Percentiles rank a stretch among this genome's conserved stretches.
Evolutionary conservation across 495 filamentous ascomycete genomes (phyloP).

Genomic region (Penicillium nucicola): DNA sequence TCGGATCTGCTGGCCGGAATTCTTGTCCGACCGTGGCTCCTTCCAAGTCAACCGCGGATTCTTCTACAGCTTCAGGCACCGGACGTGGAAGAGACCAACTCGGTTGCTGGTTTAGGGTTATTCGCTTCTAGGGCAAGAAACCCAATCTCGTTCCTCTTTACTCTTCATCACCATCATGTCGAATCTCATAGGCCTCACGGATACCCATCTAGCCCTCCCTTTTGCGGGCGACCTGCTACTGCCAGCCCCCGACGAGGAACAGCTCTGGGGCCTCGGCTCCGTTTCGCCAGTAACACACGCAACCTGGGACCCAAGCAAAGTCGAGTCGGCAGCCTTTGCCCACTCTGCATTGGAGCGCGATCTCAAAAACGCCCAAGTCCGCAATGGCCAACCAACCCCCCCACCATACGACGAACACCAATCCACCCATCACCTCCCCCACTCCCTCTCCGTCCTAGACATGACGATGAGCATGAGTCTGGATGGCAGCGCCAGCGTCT

Average conservation of each 20-base stretch:
- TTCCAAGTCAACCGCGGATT: slow-evolving; percentile 16
- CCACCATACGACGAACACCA: slow-evolving; percentile 32
- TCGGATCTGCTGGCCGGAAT: slow-evolving; percentile 33
- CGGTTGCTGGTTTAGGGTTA: too few species aligned
- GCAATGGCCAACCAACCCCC: slow-evolving; percentile 44
- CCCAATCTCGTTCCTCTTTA: background rate
- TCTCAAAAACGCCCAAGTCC: slow-evolving; percentile 36
- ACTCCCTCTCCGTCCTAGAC: background rate
- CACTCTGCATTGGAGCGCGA: slow-evolving; percentile 26
- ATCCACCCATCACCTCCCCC: background rate
- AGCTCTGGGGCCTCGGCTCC: slow-evolving; percentile 32
- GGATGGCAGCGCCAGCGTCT: slow-evolving; percentile 4
- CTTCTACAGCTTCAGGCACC: slow-evolving; percentile 19
- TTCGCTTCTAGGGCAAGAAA: too few species aligned
- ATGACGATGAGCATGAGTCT: background rate
- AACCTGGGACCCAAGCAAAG: slow-evolving; percentile 23
- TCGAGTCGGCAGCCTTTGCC: slow-evolving; percentile 22
- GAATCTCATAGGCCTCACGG: background rate
- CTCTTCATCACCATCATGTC: slow-evolving; percentile 15
- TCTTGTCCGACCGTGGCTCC: slow-evolving; percentile 33
- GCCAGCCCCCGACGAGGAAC: slow-evolving; percentile 30
- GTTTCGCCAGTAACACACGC: slow-evolving; percentile 26
- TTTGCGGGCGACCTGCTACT: slow-evolving; percentile 31
- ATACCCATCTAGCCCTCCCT: slow-evolving; percentile 14
- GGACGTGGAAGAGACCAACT: slow-evolving; percentile 12